A percentile compares a stretch with the other conserved stretches of the same genome.
Conservation (phyloP, 2,329 filamentous ascomycete species). For the Zasmidium angulare region DNA sequence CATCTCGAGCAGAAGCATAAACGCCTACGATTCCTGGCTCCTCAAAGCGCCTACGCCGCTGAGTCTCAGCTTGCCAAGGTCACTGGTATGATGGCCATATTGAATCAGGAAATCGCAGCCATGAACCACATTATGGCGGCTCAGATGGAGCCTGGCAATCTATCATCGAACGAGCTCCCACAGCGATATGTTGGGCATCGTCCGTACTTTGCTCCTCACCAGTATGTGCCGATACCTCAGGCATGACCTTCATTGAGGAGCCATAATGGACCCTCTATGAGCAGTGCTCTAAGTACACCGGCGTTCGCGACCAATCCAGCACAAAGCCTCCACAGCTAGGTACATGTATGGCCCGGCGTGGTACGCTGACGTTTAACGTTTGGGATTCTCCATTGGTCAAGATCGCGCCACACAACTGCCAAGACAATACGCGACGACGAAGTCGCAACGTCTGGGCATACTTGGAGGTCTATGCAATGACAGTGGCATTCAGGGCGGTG, state of each 20-base stretch:
- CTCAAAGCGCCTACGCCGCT: not conserved
- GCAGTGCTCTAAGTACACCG: too few relatives aligned
- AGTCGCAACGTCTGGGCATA: not conserved
- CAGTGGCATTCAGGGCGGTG: not conserved
- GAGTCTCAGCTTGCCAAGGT: constrained; percentile 2
- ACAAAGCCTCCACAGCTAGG: not conserved
- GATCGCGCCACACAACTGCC: not conserved
- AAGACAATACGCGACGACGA: not conserved
- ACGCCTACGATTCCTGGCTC: not conserved
- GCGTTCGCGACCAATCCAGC: not conserved
- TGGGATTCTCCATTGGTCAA: not conserved
- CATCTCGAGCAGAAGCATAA: not conserved
- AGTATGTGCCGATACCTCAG: constrained; percentile 8
- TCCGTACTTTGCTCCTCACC: constrained; percentile 9
- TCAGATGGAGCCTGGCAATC: too few relatives aligned
- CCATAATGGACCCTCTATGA: too few relatives aligned
- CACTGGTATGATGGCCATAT: not conserved
- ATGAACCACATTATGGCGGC: not conserved
- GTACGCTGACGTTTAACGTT: not conserved
- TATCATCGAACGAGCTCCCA: not conserved
- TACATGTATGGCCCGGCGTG: not conserved
- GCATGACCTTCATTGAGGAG: too few relatives aligned
- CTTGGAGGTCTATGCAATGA: not conserved
- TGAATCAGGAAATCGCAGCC: not conserved
- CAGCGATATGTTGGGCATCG: not conserved